A percentile compares a stretch with the other conserved stretches of the same genome.
Evolutionary conservation across 2,329 filamentous ascomycete species (phyloP).

Genomic region (Cercospora nicotianae): DNA sequence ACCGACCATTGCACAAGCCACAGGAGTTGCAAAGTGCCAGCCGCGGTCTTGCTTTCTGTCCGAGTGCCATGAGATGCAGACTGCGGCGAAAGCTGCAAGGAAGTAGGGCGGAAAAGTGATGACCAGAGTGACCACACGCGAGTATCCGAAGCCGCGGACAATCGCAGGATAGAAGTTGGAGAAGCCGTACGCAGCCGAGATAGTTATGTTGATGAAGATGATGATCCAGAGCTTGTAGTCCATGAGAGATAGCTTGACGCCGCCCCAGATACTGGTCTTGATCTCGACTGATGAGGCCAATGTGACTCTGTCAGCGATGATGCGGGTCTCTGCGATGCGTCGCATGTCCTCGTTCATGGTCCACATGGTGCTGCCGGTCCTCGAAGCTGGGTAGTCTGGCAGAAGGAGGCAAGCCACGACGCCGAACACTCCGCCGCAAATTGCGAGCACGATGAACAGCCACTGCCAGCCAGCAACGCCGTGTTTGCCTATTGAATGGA

Average conservation of each 20-base stretch:
- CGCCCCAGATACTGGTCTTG: slow-evolving; percentile 44
- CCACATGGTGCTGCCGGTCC: background rate
- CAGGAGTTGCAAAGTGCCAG: slow-evolving; percentile 61
- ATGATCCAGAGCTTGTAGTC: slow-evolving; percentile 57
- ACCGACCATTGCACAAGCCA: slow-evolving; percentile 54
- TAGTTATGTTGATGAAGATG: slow-evolving; percentile 56
- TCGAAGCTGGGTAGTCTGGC: slow-evolving; percentile 52
- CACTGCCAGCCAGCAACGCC: slow-evolving; percentile 46
- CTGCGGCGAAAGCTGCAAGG: slow-evolving; percentile 55
- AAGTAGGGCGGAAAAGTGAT: slow-evolving; percentile 61
- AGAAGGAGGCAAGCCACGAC: slow-evolving; percentile 39
- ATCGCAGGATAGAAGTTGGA: slow-evolving; percentile 68
- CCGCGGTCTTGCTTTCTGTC: slow-evolving; percentile 55
- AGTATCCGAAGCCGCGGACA: slow-evolving; percentile 61
- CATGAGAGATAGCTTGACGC: slow-evolving; percentile 50
- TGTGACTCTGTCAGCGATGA: slow-evolving; percentile 45
- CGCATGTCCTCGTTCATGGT: slow-evolving; percentile 54
- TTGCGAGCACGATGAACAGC: slow-evolving; percentile 34
- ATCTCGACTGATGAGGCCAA: slow-evolving; percentile 48
- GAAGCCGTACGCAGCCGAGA: slow-evolving; percentile 56
- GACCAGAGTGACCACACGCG: slow-evolving; percentile 55
- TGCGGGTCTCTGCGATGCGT: slow-evolving; percentile 54
- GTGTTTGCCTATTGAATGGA: background rate
- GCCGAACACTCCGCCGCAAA: slow-evolving; percentile 14
- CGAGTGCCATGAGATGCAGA: slow-evolving; percentile 51